phyloP scores from a whole-genome alignment of 306 rosid species.

The Dalbergia cultrata region DNA sequence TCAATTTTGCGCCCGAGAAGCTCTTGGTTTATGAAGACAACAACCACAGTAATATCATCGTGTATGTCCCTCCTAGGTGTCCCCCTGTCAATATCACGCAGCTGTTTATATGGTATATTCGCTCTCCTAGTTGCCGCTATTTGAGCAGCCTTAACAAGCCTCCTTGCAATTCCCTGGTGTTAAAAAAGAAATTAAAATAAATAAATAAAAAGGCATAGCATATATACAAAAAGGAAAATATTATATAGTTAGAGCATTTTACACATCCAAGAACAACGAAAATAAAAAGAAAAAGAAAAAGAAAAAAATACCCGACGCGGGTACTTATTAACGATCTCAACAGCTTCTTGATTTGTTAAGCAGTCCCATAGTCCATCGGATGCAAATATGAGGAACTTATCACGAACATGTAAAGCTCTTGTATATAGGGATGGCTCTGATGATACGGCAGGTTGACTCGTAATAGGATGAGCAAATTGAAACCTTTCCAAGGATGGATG shows the following conservation, averaged over 20 bases:
- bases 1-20: slow-evolving; percentile 44
- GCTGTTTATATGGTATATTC: slow-evolving; percentile 52
- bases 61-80: slow-evolving; percentile 57
- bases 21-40: slow-evolving; percentile 67
- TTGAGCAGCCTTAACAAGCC: slow-evolving; percentile 61
- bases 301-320: slow-evolving; percentile 55
- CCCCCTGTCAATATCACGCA: slow-evolving; percentile 55
- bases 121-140: slow-evolving; percentile 59
- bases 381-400: slow-evolving; percentile 73
- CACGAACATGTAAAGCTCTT: slow-evolving; percentile 52
- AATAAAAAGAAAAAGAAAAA: too few relatives aligned
- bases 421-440: slow-evolving; percentile 63
- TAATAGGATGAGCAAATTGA: slow-evolving; percentile 41
- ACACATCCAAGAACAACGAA: not conserved
- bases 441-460: slow-evolving; percentile 54
- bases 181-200: too few relatives aligned
- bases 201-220: too few relatives aligned
- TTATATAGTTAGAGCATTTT: too few relatives aligned
- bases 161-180: slow-evolving; percentile 65
- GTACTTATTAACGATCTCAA: slow-evolving; percentile 58
- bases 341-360: slow-evolving; percentile 69
- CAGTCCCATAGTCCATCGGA: slow-evolving; percentile 82
- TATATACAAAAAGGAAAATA: too few relatives aligned
- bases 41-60: slow-evolving; percentile 77
- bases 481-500: slow-evolving; percentile 60